Percentiles rank a stretch among this genome's conserved stretches.
These are phyloP conservation scores for Berkeleyomyces basicola DNA, from an alignment of 2,329 filamentous ascomycete genomes.

Conservation along the genomic window DNA sequence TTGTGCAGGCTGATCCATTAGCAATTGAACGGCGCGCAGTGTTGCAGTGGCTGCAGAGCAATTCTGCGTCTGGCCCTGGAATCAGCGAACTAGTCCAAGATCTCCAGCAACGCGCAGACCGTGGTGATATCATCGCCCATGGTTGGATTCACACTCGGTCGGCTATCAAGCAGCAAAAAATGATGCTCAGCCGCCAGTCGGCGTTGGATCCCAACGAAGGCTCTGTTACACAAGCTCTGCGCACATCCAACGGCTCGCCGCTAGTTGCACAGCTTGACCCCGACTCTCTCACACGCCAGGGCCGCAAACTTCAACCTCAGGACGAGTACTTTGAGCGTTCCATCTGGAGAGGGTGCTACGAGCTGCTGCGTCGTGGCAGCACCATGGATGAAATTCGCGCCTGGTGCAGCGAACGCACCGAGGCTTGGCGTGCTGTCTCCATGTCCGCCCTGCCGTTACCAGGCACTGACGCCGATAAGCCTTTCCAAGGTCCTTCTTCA, in stretches of 20 bases:
- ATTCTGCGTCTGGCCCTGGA: conserved; percentile 49
- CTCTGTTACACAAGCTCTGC: conserved; percentile 36
- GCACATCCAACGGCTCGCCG: conserved; percentile 42
- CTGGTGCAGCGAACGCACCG: conserved; percentile 73
- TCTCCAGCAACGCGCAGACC: conserved; percentile 57
- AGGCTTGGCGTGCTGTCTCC: conserved; percentile 76
- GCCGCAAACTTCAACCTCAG: conserved; percentile 56
- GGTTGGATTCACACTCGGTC: conserved; percentile 88
- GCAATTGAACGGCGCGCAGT: conserved; percentile 67
- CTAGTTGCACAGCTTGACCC: conserved; percentile 83
- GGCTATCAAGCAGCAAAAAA: conserved; percentile 79
- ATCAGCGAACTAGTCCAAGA: conserved; percentile 63
- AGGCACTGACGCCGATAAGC: conserved; percentile 24
- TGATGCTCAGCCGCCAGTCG: conserved; percentile 46
- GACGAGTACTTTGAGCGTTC: conserved; percentile 81
- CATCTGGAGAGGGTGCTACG: conserved; percentile 87
- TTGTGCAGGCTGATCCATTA: conserved; percentile 53
- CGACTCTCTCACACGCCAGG: conserved; percentile 70
- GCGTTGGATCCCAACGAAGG: conserved; percentile 46
- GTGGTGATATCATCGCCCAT: conserved; percentile 66
- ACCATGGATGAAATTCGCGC: conserved; percentile 57
- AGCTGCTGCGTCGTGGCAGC: conserved; percentile 75
- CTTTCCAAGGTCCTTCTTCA: conserved; percentile 27
- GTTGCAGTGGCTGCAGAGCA: conserved; percentile 72
- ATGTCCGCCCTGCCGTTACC: conserved; percentile 56